These are phyloP conservation scores for Rubroboletus pulcherrimus DNA, from an alignment of 768 basidiomycete species.

Conservation along the genomic window DNA sequence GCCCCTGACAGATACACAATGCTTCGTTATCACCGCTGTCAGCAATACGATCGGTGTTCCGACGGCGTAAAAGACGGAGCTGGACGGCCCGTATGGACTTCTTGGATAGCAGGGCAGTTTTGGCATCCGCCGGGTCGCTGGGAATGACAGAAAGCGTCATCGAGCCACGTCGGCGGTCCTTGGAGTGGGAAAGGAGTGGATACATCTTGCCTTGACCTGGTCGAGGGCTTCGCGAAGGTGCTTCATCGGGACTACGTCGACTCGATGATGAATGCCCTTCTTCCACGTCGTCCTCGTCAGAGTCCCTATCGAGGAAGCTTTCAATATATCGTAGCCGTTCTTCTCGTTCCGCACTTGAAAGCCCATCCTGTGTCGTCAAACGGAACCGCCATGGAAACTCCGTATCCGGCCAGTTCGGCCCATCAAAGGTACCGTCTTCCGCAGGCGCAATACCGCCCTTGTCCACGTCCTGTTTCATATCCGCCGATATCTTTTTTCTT, in stretches of 20 bases:
- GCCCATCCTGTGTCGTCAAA: slow-evolving; percentile 50
- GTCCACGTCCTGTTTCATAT: slow-evolving; percentile 19
- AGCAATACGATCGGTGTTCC: slow-evolving; percentile 32
- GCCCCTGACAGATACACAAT: slow-evolving; percentile 63
- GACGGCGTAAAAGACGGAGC: slow-evolving; percentile 42
- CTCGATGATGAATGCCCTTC: slow-evolving; percentile 15
- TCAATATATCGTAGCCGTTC: slow-evolving; percentile 65
- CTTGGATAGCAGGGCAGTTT: slow-evolving; percentile 69
- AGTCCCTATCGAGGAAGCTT: slow-evolving; percentile 68
- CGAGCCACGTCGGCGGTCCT: slow-evolving; percentile 13
- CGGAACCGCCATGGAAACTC: slow-evolving; percentile 77
- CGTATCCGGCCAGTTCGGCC: slow-evolving; percentile 74
- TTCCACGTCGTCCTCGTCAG: slow-evolving; percentile 47
- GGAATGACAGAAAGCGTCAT: slow-evolving; percentile 39
- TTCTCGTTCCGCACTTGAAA: slow-evolving; percentile 51
- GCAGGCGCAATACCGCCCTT: slow-evolving; percentile 11
- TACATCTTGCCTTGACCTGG: slow-evolving; percentile 60
- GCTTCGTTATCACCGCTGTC: slow-evolving; percentile 47
- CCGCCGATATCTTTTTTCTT: slow-evolving; percentile 44
- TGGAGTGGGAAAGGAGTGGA: slow-evolving; percentile 44
- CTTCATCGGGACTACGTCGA: slow-evolving; percentile 10
- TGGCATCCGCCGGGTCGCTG: slow-evolving; percentile 74
- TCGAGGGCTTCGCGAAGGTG: slow-evolving; percentile 19
- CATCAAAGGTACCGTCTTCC: slow-evolving; percentile 37
- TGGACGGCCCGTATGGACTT: slow-evolving; percentile 61